phyloP scores from a whole-genome alignment of 116 monocot species.

The Cymodocea nodosa region DNA sequence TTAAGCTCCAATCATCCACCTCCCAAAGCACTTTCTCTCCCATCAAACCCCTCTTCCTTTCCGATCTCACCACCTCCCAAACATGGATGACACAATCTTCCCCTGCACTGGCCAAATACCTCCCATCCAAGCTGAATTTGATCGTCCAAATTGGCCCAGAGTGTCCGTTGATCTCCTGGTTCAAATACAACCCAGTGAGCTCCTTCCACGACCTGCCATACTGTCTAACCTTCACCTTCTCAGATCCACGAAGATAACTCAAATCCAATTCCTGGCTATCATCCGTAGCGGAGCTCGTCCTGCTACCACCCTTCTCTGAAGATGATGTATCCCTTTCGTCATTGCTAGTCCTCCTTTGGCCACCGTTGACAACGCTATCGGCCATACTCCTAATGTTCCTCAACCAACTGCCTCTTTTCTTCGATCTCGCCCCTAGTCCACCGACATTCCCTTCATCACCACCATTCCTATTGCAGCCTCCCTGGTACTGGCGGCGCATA shows the following conservation, averaged over 20 bases:
- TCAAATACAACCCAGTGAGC: constrained; percentile 37
- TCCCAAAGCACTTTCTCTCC: constrained; percentile 12
- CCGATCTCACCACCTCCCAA: constrained; percentile 23
- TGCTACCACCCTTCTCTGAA: constrained; percentile 68
- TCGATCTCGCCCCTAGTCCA: constrained; percentile 19
- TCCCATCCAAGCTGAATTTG: constrained; percentile 56
- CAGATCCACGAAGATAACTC: constrained; percentile 15
- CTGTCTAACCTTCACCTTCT: constrained; percentile 35
- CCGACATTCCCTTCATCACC: neutral
- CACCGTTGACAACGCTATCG: constrained; percentile 12
- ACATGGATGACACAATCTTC: constrained; percentile 58
- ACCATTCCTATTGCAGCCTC: neutral
- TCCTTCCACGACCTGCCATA: constrained; percentile 28
- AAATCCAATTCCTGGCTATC: constrained; percentile 48
- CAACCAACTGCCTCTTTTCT: constrained; percentile 65
- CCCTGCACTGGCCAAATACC: constrained; percentile 66
- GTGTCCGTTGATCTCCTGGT: constrained; percentile 66
- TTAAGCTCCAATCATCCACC: constrained; percentile 23
- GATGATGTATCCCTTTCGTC: constrained; percentile 66
- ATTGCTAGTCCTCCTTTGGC: constrained; percentile 46
- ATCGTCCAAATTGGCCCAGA: constrained; percentile 44
- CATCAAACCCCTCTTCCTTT: no score
- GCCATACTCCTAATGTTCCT: constrained; percentile 56
- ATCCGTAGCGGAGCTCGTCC: constrained; percentile 70
- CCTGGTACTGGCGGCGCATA: constrained; percentile 67